Conservation (phyloP, 176 grass and related monocot genomes). For the Hordeum vulgare region MorexV3_pseudomolecules_assembly NC_058522.1:427003461-427003960, state of each 20-base stretch:
- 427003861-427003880: not conserved
- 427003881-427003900: not conserved
- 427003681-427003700: not conserved
- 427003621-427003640: conserved; percentile 2
- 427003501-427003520: too few species aligned
- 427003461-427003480: too few species aligned
- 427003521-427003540: too few species aligned
- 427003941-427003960: not conserved
- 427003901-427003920: not conserved
- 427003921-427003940: not conserved
- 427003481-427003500: too few species aligned
- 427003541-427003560: too few species aligned
- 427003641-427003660: not conserved
- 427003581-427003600: too few species aligned
- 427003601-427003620: too few species aligned
- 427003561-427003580: too few species aligned
- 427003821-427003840: not conserved
- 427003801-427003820: not conserved
- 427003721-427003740: conserved; percentile 1
- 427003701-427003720: not conserved
- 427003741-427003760: too few species aligned
- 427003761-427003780: too few species aligned
- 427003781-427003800: too few species aligned
- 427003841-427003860: conserved; percentile 1
- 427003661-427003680: not conserved